Evolutionary conservation across 192 early-diverging fungal genomes (phyloP), one percentile per base, ranked within the genome.

Genomic region (Entrophospora sp.): DNA sequence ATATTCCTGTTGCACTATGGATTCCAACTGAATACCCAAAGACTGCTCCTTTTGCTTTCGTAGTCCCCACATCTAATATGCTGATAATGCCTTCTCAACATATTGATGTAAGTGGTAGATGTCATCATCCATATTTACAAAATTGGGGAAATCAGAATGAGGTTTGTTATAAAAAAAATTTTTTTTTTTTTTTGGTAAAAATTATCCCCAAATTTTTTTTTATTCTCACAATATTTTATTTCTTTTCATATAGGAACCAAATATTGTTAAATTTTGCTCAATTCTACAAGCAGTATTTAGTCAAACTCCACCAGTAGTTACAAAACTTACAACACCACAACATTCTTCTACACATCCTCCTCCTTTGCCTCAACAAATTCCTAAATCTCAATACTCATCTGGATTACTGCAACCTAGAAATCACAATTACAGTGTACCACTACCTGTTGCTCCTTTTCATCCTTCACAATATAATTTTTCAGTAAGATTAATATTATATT

Each of bases 1-100:
- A 98, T 71, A 95, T 98, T 48, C 95, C 94, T 1, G 82, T 98
- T 4, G 87, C 85, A 10, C 79, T 93, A 34, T 96, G 91, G 92
- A 73, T 95, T 13, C 94, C 94, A 42, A 81, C 81, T 28, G 77
- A 75, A 35, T 98, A 94, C 68, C 95, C 95, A 6, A 70, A 76
- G 43, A 72, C 82, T 53, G 81, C 92, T 24, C 94, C 95, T 18
- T 78, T 92, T 61, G 81, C 81, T 2, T 91, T 88, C 69, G 95
- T 98, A 28, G 88, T 82, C 20, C 95, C 95, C 24, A 98, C 95
- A 18, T 78, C 84, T 7, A 79, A 75, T 37, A 98, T 98, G 95
- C 73, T 90, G 5, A 83, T 98, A 12, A 85, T 83, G 66, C 79
- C 85, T 32, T 80, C 88, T 32, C 85, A 85, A 68, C 81, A 89